Evolutionary conservation across 1,139 yeast species (phyloP), one percentile per base, ranked within the genome.

Genomic region (Sugiyamaella japonica): DNA sequence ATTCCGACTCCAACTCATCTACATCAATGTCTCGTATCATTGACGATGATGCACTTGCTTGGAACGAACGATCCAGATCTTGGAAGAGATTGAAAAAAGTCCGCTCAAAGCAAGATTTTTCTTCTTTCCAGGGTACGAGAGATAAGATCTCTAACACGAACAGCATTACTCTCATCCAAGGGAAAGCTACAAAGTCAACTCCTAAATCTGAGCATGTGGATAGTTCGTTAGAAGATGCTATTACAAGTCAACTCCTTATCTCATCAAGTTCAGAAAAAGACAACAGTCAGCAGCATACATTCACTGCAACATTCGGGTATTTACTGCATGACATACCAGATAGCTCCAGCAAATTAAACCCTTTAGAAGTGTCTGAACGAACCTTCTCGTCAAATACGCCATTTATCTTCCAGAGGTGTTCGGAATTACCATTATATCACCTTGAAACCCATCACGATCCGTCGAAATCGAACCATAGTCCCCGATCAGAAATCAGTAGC

Each of bases 221-320:
- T 9, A 17, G 46, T 29, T 48, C 46, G 9, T 38, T 20, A 15
- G 40, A 48, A 32, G 51, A 48, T 4, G 20, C 45, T 7, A 16
- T 48, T 23, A 17, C 38, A 8, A 31, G 25, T 29, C 28, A 13
- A 15, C 39, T 40, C 5, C 37, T 31, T 16, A 12, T 15, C 32
- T 12, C 29, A 15, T 17, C 17, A 9, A 44, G 12, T 9, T 34
- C 15, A 23, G 15, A 5, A 32, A 29, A 34, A 3, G 25, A 25
- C 5, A 31, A 41, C 16, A 25, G 46, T 5, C 61, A 63, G 9
- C 54, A 61, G 3, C 25, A 20, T 20, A 66, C 72, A 12, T 51
- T 69, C 46, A 67, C 71, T 1, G 70, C 71, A n/a, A 67, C 73
- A 1, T 64, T 68, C 40, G 74, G 74, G 1, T 63, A 62, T 45